Percentiles rank a stretch among this genome's conserved stretches.
Evolutionary conservation across 176 grass and related monocot genomes (phyloP).

Genomic region (Musa acuminata): DNA sequence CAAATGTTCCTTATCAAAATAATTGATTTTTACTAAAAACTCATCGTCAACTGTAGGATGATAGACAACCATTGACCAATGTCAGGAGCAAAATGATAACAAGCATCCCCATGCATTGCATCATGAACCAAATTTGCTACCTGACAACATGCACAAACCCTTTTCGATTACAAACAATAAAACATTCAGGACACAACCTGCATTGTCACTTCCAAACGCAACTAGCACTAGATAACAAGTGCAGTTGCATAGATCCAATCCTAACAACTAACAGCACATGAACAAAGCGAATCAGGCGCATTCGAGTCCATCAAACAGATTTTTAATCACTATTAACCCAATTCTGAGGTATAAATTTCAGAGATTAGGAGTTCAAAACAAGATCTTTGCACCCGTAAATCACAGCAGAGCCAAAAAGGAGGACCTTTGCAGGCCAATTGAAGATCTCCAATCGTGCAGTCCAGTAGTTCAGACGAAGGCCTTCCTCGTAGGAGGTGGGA

Average conservation of each 20-base stretch:
- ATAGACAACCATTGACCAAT: neutral
- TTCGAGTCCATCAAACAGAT: neutral
- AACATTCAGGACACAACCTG: neutral
- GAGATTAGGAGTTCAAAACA: neutral
- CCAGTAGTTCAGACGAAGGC: neutral
- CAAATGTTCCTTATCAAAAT: no score
- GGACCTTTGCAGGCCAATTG: neutral
- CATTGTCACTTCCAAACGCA: neutral
- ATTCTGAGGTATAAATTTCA: neutral
- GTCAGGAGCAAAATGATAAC: neutral
- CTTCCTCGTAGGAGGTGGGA: neutral
- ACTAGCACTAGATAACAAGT: neutral
- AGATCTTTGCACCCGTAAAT: neutral
- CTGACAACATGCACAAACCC: neutral
- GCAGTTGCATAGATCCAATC: neutral
- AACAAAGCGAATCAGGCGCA: neutral
- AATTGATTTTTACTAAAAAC: no score
- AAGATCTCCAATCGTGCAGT: neutral
- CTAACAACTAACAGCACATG: neutral
- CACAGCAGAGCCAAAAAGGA: neutral
- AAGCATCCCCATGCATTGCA: neutral
- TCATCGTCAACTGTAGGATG: no score
- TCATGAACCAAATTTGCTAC: neutral
- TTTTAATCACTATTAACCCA: neutral
- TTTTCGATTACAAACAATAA: neutral